These are phyloP conservation scores for Raphanus sativus DNA, from an alignment of 345 rosid species.

Conservation along the genomic window DNA sequence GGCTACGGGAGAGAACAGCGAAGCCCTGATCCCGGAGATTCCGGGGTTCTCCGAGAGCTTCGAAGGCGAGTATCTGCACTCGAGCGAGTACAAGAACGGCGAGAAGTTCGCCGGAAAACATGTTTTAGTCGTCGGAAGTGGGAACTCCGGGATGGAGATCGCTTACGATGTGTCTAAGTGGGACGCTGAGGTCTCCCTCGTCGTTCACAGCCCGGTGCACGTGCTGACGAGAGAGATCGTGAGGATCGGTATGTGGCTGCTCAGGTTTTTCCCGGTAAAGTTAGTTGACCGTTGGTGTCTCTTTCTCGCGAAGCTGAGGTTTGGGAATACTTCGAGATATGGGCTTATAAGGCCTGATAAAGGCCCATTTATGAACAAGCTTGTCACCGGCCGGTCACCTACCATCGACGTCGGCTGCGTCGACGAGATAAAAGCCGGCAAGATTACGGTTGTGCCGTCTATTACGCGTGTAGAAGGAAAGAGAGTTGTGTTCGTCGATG, in stretches of 20 bases:
- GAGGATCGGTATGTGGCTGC: constrained; percentile 33
- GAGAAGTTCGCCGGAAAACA: constrained; percentile 28
- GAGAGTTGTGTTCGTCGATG: constrained; percentile 38
- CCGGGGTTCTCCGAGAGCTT: constrained; percentile 42
- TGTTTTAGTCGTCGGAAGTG: constrained; percentile 63
- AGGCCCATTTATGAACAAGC: constrained; percentile 47
- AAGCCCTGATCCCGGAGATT: constrained; percentile 43
- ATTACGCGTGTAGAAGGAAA: constrained; percentile 37
- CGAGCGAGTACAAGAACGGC: constrained; percentile 45
- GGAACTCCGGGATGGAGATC: constrained; percentile 72
- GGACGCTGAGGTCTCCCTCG: constrained; percentile 46
- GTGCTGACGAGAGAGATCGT: constrained; percentile 42
- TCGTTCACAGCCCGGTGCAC: constrained; percentile 43
- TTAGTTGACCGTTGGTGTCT: constrained; percentile 38
- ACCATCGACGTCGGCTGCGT: constrained; percentile 59
- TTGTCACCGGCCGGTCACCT: constrained; percentile 44
- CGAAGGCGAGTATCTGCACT: constrained; percentile 48
- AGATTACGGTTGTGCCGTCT: constrained; percentile 44
- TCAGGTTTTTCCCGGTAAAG: constrained; percentile 25
- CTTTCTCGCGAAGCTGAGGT: constrained; percentile 9
- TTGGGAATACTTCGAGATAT: constrained; percentile 37
- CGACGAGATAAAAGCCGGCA: constrained; percentile 37
- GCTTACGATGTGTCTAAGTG: constrained; percentile 47
- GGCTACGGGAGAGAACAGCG: constrained; percentile 52
- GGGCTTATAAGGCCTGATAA: constrained; percentile 47